A percentile compares a stretch with the other conserved stretches of the same genome.
Conservation (phyloP, 352 stramenopile species). For the Phytophthora sp. region DNA sequence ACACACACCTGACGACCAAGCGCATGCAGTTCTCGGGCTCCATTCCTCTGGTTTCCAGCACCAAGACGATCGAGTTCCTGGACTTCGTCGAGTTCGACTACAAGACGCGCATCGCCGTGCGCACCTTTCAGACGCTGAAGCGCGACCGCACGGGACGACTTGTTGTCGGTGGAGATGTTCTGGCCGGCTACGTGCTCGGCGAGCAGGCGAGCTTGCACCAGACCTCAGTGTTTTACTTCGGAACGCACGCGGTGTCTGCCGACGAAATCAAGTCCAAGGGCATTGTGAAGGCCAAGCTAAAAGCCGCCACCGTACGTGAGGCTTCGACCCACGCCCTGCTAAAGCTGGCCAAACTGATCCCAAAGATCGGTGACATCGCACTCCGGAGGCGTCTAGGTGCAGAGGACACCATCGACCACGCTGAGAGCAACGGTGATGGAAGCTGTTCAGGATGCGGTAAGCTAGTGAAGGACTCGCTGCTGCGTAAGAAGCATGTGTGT, state of each 20-base stretch:
- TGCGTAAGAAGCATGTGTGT: conserved; percentile 46
- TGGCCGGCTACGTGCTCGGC: conserved; percentile 32
- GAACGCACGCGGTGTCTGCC: conserved; percentile 7
- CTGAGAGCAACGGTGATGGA: conserved; percentile 14
- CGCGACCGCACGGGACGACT: conserved; percentile 29
- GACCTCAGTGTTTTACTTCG: conserved; percentile 46
- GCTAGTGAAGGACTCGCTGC: conserved; percentile 31
- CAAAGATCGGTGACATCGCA: conserved; percentile 39
- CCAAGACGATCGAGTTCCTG: conserved; percentile 39
- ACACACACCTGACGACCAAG: conserved; percentile 36
- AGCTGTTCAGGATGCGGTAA: conserved; percentile 40
- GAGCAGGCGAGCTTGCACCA: conserved; percentile 29
- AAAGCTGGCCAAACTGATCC: conserved; percentile 38
- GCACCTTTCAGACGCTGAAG: conserved; percentile 30
- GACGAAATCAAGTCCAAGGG: conserved; percentile 13
- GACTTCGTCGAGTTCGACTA: conserved; percentile 38
- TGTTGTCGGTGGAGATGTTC: conserved; percentile 26
- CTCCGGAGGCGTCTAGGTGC: conserved; percentile 36
- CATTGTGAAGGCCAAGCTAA: conserved; percentile 27
- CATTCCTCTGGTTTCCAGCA: conserved; percentile 34
- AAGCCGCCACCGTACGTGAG: conserved; percentile 23
- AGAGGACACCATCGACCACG: conserved; percentile 18
- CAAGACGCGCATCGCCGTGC: conserved; percentile 28
- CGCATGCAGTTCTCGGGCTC: conserved; percentile 31
- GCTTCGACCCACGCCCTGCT: conserved; percentile 26